Base-by-base conservation (phyloP, 192 early-diverging fungal species). In the Lobulomyces angularis region DNA sequence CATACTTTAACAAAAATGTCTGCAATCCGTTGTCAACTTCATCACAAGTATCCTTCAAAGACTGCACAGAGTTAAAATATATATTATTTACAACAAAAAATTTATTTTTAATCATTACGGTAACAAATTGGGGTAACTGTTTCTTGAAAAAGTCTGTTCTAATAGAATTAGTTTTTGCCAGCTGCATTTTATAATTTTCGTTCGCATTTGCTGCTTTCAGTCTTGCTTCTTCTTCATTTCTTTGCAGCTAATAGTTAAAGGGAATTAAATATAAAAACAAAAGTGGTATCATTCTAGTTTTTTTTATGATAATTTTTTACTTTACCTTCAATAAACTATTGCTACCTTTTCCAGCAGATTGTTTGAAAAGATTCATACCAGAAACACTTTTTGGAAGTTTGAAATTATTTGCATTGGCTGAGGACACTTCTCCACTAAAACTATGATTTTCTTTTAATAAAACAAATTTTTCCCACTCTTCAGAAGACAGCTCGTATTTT, bases 181-280 rank as follows among this genome's bases (percentile, higher is more conserved):
- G 62, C 38, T 92, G 83, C 19, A 64, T 47, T 53, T 84, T 84
- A 58, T 98, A 98, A 29, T 56, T 66, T 14, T 86, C 77, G 48
- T 96, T 84, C 17, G 86, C 77, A 18, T 67, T 41, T 19, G 82
- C 74, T 1, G 85, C 88, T 45, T 89, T 90, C 24, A 67, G 56
- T 22, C 80, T 67, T 1, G 94, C 86, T 30, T 93, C 94, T 45
- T 94, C 84, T 52, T 91, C 90, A 31, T 72, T 53, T 34, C 75
- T 77, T 28, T 81, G 69, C 17, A 87, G 65, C 76, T 82, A 57
- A 14, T 17, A 41, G 12, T 29, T 11, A 2, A 11, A 50, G 18
- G 46, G 50, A 29, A 36, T 22, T 28, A 23, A 32, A 16, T 21
- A 34, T 23, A 48, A 33, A 7, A n/a, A 27, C 12, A 12, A 27